Evolutionary conservation across 148 eudicot genomes (phyloP).

Genomic region (Gaultheria prostrata): DNA sequence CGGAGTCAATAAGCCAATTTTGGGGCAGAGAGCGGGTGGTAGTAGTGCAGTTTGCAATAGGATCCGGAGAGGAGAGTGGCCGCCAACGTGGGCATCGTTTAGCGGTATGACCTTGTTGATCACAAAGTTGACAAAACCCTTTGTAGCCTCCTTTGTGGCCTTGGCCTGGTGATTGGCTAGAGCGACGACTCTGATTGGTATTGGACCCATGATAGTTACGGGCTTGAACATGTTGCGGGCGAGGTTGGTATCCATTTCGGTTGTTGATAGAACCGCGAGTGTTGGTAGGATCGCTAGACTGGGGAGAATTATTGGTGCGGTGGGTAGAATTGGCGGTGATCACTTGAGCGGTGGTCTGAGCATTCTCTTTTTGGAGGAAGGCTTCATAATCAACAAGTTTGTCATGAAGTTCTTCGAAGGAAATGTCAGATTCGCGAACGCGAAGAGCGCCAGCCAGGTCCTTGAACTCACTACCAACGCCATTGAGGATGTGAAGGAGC

Average conservation of each 20-base stretch:
- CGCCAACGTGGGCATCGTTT: not conserved
- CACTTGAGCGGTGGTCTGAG: not conserved
- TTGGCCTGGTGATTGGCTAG: not conserved
- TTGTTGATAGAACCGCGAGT: not conserved
- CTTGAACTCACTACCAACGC: not conserved
- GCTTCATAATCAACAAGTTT: constrained; percentile 3
- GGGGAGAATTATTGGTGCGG: not conserved
- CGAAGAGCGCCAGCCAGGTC: not conserved
- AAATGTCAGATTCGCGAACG: not conserved
- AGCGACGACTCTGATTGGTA: not conserved
- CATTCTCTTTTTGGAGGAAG: not conserved
- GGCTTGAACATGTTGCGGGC: not conserved
- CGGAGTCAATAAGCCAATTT: not conserved
- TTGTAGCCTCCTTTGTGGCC: not conserved
- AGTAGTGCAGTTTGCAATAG: not conserved
- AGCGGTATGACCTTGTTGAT: not conserved
- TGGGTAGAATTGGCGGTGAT: not conserved
- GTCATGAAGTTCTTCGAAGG: constrained; percentile 6
- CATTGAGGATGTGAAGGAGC: not conserved
- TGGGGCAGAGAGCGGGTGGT: not conserved
- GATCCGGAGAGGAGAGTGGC: not conserved
- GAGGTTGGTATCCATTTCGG: not conserved
- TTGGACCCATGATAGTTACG: not conserved
- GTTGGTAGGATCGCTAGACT: not conserved
- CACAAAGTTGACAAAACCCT: not conserved